These are phyloP conservation scores for Leccinum disarticulatum DNA, from an alignment of 768 basidiomycete genomes.

Conservation along the genomic window DNA sequence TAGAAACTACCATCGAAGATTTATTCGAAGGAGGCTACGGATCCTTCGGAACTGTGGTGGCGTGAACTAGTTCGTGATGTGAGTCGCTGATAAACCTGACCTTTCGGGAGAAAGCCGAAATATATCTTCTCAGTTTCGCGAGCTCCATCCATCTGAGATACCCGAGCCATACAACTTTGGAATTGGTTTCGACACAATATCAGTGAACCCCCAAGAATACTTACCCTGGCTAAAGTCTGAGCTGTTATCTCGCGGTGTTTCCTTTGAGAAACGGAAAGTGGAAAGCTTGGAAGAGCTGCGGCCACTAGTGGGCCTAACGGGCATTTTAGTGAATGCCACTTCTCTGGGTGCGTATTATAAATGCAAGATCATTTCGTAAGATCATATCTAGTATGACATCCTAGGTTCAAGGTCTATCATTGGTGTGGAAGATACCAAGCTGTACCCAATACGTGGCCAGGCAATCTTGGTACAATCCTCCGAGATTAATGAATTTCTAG, in stretches of 20 bases:
- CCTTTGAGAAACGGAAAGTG: slow-evolving; percentile 43
- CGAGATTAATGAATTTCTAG: slow-evolving; percentile 44
- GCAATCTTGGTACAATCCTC: slow-evolving; percentile 75
- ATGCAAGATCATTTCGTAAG: background rate
- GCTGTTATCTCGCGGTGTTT: slow-evolving; percentile 39
- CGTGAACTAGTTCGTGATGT: slow-evolving; percentile 40
- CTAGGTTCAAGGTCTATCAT: slow-evolving; percentile 69
- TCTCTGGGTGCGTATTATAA: slow-evolving; percentile 44
- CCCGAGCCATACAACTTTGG: slow-evolving; percentile 38
- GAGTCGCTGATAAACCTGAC: slow-evolving; percentile 10
- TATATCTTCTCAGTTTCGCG: slow-evolving; percentile 30
- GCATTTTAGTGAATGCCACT: slow-evolving; percentile 56
- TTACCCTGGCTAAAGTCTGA: slow-evolving; percentile 47
- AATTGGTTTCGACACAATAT: slow-evolving; percentile 45
- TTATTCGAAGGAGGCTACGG: slow-evolving; percentile 25
- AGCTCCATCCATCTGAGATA: slow-evolving; percentile 34
- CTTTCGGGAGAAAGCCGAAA: background rate
- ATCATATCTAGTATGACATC: background rate
- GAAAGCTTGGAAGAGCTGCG: slow-evolving; percentile 47
- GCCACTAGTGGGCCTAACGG: slow-evolving; percentile 34
- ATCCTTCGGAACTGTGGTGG: slow-evolving; percentile 38
- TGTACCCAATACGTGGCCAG: slow-evolving; percentile 84
- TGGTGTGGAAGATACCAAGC: slow-evolving; percentile 74
- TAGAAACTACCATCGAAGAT: slow-evolving; percentile 40
- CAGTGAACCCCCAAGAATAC: slow-evolving; percentile 51